Base-by-base conservation (phyloP, 2,329 filamentous ascomycete species). In the Colletotrichum sp. region DNA sequence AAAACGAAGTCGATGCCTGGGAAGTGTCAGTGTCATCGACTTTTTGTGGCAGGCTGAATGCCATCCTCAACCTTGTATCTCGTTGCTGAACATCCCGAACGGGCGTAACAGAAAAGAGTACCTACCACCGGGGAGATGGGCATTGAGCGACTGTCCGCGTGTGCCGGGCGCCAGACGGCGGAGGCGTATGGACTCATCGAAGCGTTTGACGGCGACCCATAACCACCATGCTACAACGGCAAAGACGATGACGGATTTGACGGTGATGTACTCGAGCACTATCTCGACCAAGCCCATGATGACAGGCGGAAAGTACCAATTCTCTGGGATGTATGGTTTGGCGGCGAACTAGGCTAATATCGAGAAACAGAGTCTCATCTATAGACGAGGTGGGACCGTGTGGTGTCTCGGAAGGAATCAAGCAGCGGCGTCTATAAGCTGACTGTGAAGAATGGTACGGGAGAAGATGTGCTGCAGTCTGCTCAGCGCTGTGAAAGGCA, bases 1-100 rank as follows among this genome's bases (percentile, higher is more conserved):
- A 86, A 87, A 36, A 96, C 85, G 75, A 95, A 87, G 78, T 95
- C 93, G 57, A 96, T 78, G 63, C 93, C 94, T 83, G 30, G 3
- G 30, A 36, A 64, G 8, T 65, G 66, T 77, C 26, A 77, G 66
- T 44, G 39, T 22, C 28, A 32, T 26, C 12, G 55, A n/a, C 36
- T 18, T 48, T 36, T 44, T 9, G 2, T 22, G n/a, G 22, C n/a
- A 34, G 62, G 32, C 15, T 16, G 22, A 28, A 8, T 62, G 59
- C 59, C 59, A 44, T 34, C 32, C n/a, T 26, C 30, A 36, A 64
- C 34, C 34, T 36, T 64, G 32, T 22, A 64, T 36, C 22, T 65
- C 34, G 22, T 65, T 65, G n/a, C 34, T 36, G 62, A 65, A 52
- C 10, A 22, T 22, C n/a, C 44, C n/a, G n/a, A 52, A 65, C 13